Conservation (phyloP, 352 stramenopile genomes). For the Pythium rhizo-oryzae region DNA sequence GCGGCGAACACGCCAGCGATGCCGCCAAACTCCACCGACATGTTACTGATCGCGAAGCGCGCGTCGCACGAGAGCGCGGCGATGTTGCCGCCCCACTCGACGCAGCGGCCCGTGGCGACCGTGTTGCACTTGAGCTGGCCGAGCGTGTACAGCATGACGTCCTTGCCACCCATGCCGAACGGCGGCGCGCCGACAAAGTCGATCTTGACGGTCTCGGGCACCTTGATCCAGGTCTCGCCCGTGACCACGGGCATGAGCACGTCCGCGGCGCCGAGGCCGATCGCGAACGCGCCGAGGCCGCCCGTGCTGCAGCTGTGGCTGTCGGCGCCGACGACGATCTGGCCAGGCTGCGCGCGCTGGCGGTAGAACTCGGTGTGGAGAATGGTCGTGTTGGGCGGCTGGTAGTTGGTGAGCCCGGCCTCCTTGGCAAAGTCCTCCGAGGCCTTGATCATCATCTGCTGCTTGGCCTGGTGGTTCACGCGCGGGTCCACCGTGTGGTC, state of each 20-base stretch:
- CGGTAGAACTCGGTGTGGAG: slow-evolving; percentile 89
- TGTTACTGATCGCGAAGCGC: slow-evolving; percentile 86
- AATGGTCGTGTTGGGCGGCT: slow-evolving; percentile 86
- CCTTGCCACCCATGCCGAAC: slow-evolving; percentile 81
- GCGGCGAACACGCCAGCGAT: slow-evolving; percentile 85
- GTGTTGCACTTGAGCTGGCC: slow-evolving; percentile 88
- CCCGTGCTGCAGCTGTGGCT: slow-evolving; percentile 80
- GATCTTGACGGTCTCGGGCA: slow-evolving; percentile 86
- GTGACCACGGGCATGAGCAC: slow-evolving; percentile 87
- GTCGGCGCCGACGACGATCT: slow-evolving; percentile 85
- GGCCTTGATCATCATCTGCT: slow-evolving; percentile 90
- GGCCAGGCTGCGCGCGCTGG: slow-evolving; percentile 78
- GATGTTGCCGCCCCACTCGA: slow-evolving; percentile 86
- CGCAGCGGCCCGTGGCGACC: slow-evolving; percentile 73
- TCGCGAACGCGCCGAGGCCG: slow-evolving; percentile 78
- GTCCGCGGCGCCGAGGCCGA: slow-evolving; percentile 73
- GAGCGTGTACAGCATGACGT: slow-evolving; percentile 88
- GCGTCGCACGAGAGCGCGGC: slow-evolving; percentile 74
- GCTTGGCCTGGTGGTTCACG: slow-evolving; percentile 78
- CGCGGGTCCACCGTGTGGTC: slow-evolving; percentile 86
- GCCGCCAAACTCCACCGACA: slow-evolving; percentile 85
- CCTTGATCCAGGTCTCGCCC: slow-evolving; percentile 88
- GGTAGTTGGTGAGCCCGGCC: slow-evolving; percentile 79
- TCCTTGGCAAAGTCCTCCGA: slow-evolving; percentile 83
- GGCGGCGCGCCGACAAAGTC: slow-evolving; percentile 74